A percentile compares a stretch with the other conserved stretches of the same genome.
Evolutionary conservation across 768 basidiomycete genomes (phyloP).

Genomic region (Tylopilus subfusipes): DNA sequence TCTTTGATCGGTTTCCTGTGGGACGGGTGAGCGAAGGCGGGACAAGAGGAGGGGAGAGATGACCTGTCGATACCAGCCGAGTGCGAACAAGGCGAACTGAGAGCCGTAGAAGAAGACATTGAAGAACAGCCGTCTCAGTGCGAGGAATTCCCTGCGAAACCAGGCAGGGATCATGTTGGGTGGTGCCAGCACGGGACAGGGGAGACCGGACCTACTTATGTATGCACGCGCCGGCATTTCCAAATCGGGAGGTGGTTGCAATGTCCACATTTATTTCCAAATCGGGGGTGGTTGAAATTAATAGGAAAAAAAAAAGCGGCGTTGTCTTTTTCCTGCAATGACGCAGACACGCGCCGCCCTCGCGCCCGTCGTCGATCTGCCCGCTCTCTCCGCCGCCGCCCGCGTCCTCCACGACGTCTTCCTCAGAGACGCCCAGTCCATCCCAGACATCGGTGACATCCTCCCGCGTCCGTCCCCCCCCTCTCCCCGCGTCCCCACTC

Average conservation of each 20-base stretch:
- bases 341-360: conserved; percentile 13
- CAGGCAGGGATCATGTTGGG: conserved; percentile 33
- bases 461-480: conserved; percentile 45
- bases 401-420: conserved; percentile 65
- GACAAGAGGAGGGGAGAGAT: not conserved
- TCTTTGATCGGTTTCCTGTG: conserved; percentile 55
- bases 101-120: conserved; percentile 78
- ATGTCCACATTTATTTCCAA: not conserved
- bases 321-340: conserved; percentile 7
- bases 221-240: not conserved
- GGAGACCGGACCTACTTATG: not conserved
- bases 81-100: conserved; percentile 70
- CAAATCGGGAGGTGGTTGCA: not conserved
- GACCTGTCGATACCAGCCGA: conserved; percentile 89
- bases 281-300: not conserved
- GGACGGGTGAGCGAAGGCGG: conserved; percentile 2
- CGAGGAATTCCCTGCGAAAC: conserved; percentile 69
- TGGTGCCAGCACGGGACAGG: not conserved
- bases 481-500: not conserved
- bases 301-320: too few relatives aligned
- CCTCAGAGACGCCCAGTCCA: conserved; percentile 65
- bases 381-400: conserved; percentile 62
- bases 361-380: conserved; percentile 48
- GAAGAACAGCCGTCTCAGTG: conserved; percentile 61
- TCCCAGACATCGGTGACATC: conserved; percentile 74